Evolutionary conservation across 768 basidiomycete species (phyloP).

Genomic region (Rickenella mellea): DNA sequence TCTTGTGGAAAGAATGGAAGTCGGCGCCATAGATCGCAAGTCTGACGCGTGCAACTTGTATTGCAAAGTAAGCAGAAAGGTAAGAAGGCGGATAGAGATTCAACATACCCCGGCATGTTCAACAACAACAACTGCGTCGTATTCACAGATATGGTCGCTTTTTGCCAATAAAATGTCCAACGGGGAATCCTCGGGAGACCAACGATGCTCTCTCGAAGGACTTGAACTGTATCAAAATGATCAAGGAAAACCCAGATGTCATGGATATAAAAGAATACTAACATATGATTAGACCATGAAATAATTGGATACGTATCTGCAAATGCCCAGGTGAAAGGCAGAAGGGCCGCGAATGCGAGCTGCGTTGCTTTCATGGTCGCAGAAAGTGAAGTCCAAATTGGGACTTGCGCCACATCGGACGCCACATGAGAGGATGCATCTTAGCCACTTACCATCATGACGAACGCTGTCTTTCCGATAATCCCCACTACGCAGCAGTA

Average conservation of each 20-base stretch:
- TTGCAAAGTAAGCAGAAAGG: background rate
- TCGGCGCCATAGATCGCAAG: conserved; percentile 47
- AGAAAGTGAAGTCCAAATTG: no score
- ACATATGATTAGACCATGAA: conserved; percentile 66
- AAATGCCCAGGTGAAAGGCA: conserved; percentile 44
- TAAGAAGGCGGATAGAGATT: background rate
- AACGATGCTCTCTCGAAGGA: conserved; percentile 13
- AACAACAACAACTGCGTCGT: conserved; percentile 58
- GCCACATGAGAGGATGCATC: no score
- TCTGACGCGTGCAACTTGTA: conserved; percentile 68
- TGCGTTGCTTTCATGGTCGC: no score
- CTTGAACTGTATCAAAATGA: conserved; percentile 26
- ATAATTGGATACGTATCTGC: conserved; percentile 55
- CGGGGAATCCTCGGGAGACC: conserved; percentile 15
- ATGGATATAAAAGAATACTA: conserved; percentile 5
- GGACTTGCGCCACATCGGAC: no score
- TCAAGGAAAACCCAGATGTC: conserved; percentile 41
- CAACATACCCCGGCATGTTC: conserved; percentile 63
- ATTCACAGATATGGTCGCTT: conserved; percentile 42
- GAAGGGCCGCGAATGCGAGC: conserved; percentile 33
- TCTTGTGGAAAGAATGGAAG: conserved; percentile 36
- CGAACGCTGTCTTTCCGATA: conserved; percentile 60
- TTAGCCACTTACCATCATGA: conserved; percentile 19
- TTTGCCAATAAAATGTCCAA: conserved; percentile 36
- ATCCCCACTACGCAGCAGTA: conserved; percentile 80